Conservation (phyloP, 192 early-diverging fungal species). For the Coemansia erecta region DNA sequence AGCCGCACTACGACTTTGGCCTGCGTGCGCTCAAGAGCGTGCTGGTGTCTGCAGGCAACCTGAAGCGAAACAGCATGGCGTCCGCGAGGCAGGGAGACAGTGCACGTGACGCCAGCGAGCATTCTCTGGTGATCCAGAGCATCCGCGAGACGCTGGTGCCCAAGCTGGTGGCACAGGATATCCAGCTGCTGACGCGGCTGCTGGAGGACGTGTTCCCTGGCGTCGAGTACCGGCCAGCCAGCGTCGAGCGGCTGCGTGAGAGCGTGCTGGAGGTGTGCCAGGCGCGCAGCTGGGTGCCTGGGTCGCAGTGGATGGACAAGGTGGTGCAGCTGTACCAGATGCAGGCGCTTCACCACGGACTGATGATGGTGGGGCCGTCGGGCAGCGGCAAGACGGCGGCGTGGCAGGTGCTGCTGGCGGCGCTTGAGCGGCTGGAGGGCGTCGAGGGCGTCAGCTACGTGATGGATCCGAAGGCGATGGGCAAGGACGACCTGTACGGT, state of each 20-base stretch:
- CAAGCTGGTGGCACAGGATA: slow-evolving; percentile 97
- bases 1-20: slow-evolving; percentile 99
- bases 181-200: slow-evolving; percentile 78
- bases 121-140: slow-evolving; percentile 93
- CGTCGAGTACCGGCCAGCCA: slow-evolving; percentile 76
- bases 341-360: slow-evolving; percentile 95
- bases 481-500: slow-evolving; percentile 96
- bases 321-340: slow-evolving; percentile 98
- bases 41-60: slow-evolving; percentile 96
- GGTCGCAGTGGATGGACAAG: slow-evolving; percentile 91
- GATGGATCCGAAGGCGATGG: slow-evolving; percentile 98
- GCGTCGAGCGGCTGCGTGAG: slow-evolving; percentile 68
- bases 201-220: slow-evolving; percentile 94
- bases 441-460: slow-evolving; percentile 90
- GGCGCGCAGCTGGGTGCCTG: slow-evolving; percentile 70
- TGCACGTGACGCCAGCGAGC: slow-evolving; percentile 65
- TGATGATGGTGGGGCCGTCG: slow-evolving; percentile 99
- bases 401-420: slow-evolving; percentile 91
- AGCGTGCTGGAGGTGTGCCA: slow-evolving; percentile 76
- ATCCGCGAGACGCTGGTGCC: slow-evolving; percentile 96
- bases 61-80: slow-evolving; percentile 77
- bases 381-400: slow-evolving; percentile 93
- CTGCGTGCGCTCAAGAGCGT: slow-evolving; percentile 98
- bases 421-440: slow-evolving; percentile 83
- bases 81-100: slow-evolving; percentile 56